Percentiles rank a stretch among this genome's conserved stretches.
Conservation (phyloP, 176 grass and related monocot species). For the Phoenix roebelenii region DNA sequence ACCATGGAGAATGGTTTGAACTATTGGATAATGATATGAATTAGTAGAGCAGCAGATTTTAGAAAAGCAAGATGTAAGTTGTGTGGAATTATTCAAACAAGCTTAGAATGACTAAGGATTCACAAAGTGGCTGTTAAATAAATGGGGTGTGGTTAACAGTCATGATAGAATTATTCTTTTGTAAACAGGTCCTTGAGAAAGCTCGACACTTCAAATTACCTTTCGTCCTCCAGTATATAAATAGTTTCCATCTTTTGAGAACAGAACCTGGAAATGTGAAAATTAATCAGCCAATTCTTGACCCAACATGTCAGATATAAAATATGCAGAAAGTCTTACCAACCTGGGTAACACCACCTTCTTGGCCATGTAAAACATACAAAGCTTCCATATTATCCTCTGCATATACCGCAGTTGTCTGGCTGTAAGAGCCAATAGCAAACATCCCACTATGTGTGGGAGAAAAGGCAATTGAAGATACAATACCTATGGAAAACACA, state of each 20-base stretch:
- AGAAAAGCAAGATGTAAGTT: too few species aligned
- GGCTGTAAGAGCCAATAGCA: conserved; percentile 91
- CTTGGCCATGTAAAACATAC: conserved; percentile 81
- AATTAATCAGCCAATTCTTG: conserved; percentile 19
- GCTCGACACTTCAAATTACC: conserved; percentile 25
- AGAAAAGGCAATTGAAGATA: conserved; percentile 81
- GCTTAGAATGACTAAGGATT: too few species aligned
- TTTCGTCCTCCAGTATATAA: conserved; percentile 91
- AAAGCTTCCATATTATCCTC: conserved; percentile 81
- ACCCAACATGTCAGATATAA: conserved; percentile 2
- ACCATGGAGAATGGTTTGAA: too few species aligned
- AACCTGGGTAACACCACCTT: conserved; percentile 93
- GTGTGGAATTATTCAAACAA: too few species aligned
- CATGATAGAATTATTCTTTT: too few species aligned
- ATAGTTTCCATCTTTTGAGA: conserved; percentile 93
- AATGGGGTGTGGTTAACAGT: too few species aligned
- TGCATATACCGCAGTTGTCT: conserved; percentile 72
- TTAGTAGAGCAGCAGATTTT: too few species aligned
- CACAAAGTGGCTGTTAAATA: too few species aligned
- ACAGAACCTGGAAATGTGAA: conserved; percentile 53
- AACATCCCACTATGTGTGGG: conserved; percentile 69
- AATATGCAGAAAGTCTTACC: neutral
- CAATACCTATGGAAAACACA: conserved; percentile 44
- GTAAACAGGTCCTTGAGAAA: neutral
- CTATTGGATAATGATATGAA: too few species aligned